Conservation (phyloP, 257 asterid species). For the Petunia axillaris region DNA sequence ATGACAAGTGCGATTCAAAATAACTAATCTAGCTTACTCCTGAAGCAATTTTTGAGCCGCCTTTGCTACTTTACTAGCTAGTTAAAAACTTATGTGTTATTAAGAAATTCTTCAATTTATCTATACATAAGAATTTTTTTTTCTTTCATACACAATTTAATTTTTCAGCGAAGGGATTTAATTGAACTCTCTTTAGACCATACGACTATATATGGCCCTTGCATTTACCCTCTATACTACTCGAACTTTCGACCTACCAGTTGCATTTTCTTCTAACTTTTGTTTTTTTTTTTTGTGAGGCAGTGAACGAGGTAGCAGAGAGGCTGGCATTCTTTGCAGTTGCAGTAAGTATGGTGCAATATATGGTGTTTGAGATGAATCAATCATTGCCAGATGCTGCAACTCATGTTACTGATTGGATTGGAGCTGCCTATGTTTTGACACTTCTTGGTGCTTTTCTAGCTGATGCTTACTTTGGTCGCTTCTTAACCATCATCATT, state of each 20-base stretch:
- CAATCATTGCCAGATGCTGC: slow-evolving; percentile 71
- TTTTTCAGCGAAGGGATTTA: too few species aligned
- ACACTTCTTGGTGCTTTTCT: slow-evolving; percentile 77
- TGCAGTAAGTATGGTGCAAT: slow-evolving; percentile 73
- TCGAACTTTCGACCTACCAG: too few species aligned
- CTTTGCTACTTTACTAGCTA: too few species aligned
- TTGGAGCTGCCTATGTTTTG: slow-evolving; percentile 82
- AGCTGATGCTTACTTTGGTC: slow-evolving; percentile 82
- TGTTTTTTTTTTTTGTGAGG: neutral
- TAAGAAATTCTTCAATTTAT: too few species aligned
- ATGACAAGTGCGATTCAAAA: too few species aligned
- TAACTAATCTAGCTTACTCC: too few species aligned
- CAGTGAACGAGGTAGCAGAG: slow-evolving; percentile 84
- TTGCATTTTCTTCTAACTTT: neutral
- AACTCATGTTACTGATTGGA: slow-evolving; percentile 84
- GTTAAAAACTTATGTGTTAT: too few species aligned
- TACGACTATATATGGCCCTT: neutral
- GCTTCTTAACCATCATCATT: slow-evolving; percentile 69
- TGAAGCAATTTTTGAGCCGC: too few species aligned
- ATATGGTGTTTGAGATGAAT: slow-evolving; percentile 65
- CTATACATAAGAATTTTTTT: too few species aligned
- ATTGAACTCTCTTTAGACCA: neutral
- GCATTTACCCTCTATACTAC: too few species aligned
- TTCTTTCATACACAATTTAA: too few species aligned
- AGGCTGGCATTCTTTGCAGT: slow-evolving; percentile 77